Evolutionary conservation across 2,329 filamentous ascomycete species (phyloP).

Genomic region (Pseudogymnoascus sp.): DNA sequence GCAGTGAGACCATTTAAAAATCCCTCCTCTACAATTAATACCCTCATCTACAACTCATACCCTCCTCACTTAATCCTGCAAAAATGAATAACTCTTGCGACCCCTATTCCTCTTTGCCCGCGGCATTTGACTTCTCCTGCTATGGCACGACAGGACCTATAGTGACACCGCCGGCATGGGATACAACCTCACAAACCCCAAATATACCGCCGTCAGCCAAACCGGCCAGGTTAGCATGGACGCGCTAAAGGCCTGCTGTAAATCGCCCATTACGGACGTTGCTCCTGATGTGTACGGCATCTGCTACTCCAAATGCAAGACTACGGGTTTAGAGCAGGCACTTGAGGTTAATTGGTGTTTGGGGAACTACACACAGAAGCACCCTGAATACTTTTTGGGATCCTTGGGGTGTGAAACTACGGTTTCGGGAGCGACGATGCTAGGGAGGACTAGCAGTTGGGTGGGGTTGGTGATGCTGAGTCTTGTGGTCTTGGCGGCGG

Average conservation of each 20-base stretch:
- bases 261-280: background rate
- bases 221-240: background rate
- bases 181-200: background rate
- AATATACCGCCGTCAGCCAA: background rate
- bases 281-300: background rate
- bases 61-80: background rate
- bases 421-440: background rate
- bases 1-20: background rate
- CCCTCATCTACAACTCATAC: background rate
- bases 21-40: background rate
- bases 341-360: background rate
- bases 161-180: background rate
- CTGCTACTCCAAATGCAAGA: background rate
- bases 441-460: no score
- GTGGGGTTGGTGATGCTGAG: no score
- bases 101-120: background rate
- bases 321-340: background rate
- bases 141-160: background rate
- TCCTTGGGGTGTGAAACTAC: background rate
- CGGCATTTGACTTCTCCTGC: background rate
- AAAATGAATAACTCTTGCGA: background rate
- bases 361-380: background rate
- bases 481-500: no score
- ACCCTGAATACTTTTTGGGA: background rate
- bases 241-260: background rate